These are phyloP conservation scores for Backusella westeae DNA, from an alignment of 192 early-diverging fungal species.

Conservation along the genomic window DNA sequence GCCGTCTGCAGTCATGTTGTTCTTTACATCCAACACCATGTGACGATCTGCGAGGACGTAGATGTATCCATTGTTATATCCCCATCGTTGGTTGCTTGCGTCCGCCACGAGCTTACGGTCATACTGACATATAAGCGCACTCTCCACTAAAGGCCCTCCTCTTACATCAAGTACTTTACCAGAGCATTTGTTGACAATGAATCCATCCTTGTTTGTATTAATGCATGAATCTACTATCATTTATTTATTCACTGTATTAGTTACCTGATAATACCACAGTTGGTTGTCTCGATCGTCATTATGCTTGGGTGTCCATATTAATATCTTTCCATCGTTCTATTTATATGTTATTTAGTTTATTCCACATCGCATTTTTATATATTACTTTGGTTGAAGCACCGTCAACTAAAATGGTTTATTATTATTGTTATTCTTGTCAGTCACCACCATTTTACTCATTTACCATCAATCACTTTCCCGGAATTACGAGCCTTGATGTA, in stretches of 20 bases:
- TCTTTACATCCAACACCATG: slow-evolving; percentile 27
- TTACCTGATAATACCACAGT: slow-evolving; percentile 32
- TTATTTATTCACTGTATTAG: not conserved
- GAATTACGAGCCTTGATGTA: slow-evolving; percentile 32
- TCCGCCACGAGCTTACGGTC: slow-evolving; percentile 25
- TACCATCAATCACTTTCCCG: slow-evolving; percentile 32
- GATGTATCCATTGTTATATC: slow-evolving; percentile 25
- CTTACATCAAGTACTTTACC: slow-evolving; percentile 28
- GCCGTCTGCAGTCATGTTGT: slow-evolving; percentile 12
- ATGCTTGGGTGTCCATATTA: slow-evolving; percentile 33
- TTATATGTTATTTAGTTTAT: not conserved
- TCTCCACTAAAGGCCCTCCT: slow-evolving; percentile 22
- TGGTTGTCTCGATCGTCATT: slow-evolving; percentile 33
- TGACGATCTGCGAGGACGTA: slow-evolving; percentile 22
- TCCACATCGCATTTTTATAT: not conserved
- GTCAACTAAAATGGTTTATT: slow-evolving; percentile 10
- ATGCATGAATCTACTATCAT: not conserved
- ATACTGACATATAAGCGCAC: slow-evolving; percentile 27
- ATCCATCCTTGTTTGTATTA: slow-evolving; percentile 16
- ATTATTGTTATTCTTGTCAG: not conserved
- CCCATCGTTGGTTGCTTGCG: slow-evolving; percentile 32
- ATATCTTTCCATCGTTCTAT: slow-evolving; percentile 31
- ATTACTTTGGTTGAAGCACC: slow-evolving; percentile 29
- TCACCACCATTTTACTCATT: not conserved
- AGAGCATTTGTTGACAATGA: slow-evolving; percentile 28